phyloP scores from a whole-genome alignment of 169 alveolate species.

The Amoebophrya sp. region DNA sequence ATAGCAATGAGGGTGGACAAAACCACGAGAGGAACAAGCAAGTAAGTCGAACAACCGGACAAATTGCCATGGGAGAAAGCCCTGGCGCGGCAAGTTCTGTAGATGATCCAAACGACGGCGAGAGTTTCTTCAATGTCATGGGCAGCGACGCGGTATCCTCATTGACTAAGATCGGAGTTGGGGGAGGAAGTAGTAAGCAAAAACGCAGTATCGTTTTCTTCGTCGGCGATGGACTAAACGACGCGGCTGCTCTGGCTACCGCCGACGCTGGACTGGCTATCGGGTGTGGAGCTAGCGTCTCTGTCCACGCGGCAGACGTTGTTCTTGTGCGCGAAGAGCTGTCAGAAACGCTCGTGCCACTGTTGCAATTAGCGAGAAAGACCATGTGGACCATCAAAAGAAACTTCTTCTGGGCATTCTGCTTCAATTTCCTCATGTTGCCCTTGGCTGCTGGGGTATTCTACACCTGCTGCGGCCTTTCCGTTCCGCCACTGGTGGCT shows the following conservation, averaged over 20 bases:
- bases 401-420: conserved; percentile 35
- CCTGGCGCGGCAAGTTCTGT: too few relatives aligned
- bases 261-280: conserved; percentile 30
- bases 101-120: too few relatives aligned
- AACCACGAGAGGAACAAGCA: too few relatives aligned
- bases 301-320: conserved; percentile 28
- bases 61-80: too few relatives aligned
- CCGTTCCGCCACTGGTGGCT: conserved; percentile 31
- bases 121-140: too few relatives aligned
- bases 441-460: conserved; percentile 35
- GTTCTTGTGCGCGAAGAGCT: neutral
- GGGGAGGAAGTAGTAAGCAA: neutral
- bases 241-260: conserved; percentile 31
- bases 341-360: neutral
- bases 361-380: neutral
- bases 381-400: neutral
- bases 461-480: neutral
- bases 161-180: too few relatives aligned
- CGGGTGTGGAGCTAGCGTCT: conserved; percentile 30
- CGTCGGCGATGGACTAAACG: conserved; percentile 37
- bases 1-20: too few relatives aligned
- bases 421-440: conserved; percentile 30
- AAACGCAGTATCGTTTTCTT: neutral
- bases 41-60: neutral
- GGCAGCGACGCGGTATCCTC: neutral